Evolutionary conservation across 2,329 filamentous ascomycete genomes (phyloP), one percentile per base, ranked within the genome.

Genomic region (Talaromyces sp.): DNA sequence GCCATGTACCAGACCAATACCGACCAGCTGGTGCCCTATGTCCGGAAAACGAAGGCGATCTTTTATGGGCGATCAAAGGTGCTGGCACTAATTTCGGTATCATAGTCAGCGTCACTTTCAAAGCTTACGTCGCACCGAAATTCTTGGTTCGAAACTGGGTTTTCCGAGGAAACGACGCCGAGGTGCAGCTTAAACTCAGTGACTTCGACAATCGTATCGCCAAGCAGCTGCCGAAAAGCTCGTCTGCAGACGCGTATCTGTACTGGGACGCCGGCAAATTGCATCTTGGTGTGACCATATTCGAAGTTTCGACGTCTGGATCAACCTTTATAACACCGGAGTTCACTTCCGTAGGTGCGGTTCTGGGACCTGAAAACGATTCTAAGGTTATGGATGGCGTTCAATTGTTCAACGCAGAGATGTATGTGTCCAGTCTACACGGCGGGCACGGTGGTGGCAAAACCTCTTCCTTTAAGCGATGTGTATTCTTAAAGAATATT

Each of bases 381-480:
- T 63, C 36, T 25, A 70, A 76, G 58, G 43, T 53, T 0, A 75
- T 83, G 8, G 75, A 87, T 59, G 62, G 74, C 39, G 62, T 83
- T 9, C 78, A 70, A 39, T 59, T 85, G 59, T 87, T 87, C 60
- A 79, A 84, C 0, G 72, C 75, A 0, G 83, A 86, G 53, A 82
- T 86, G 78, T 84, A 86, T 69, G 77, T 87, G 69, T 80, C 80
- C 1, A 64, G 61, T 11, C 82, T 87, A 79, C 82, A 87, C 53
- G 80, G 80, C 22, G 83, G 83, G 0, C 82, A 86, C 53, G 75
- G 75, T 17, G 72, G 78, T 21, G 77, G 80, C 63, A 86, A 85
- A 72, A 86, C 82, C 0, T 86, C 80, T 9, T 78, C 84, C 0
- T 86, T 87, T 74, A 86, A 87, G 71, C 78, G 84, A 63, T 87